Evolutionary conservation across 371 early-diverging fungal species (phyloP), one percentile per base, ranked within the genome.

Genomic region (Mucor plumbeus): DNA sequence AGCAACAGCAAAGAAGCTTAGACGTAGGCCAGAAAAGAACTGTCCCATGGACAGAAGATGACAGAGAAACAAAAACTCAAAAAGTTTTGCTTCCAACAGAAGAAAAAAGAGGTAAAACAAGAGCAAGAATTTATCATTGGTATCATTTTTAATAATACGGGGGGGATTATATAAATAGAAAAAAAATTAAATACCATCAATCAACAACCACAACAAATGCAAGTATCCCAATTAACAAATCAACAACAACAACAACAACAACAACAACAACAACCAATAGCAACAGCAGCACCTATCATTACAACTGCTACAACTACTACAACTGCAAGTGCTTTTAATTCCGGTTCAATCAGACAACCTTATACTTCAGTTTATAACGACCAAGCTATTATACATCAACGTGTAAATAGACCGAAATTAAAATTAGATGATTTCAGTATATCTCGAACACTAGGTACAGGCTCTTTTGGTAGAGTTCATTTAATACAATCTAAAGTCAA

Each of bases 401-500:
- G 74, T 81, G 36, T 59, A 15, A 67, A 61, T 15, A 59, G 79
- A 71, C 73, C 79, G 54, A 85, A 87, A 65, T 79, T 90, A 40
- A 79, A 80, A 64, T 77, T 92, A 44, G 76, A 76, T 35, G 90
- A 92, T 53, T 92, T 91, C 69, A 79, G 82, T 36, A 80, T 92
- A 54, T 82, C 85, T 54, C 87, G 92, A 35, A 93, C 94, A 17
- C 69, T 99, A 33, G 99, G 99, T 11, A 97, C 98, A 1, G 99
- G 99, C 13, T 96, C 99, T 1, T 99, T 99, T 87, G 99, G 99
- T 15, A 92, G 98, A 10, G 98, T 97, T 17, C 96, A 93, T 65
- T 72, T 97, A 11, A 92, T 94, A 0, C 84, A 87, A 61, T 95
- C 96, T 61, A 87, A 86, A 55, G 86, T 92, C 1, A 97, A 96